Percentiles rank a stretch among this genome's conserved stretches.
These are phyloP conservation scores for Colletotrichum caudatum DNA, from an alignment of 2,329 filamentous ascomycete genomes.

Conservation along the genomic window DNA sequence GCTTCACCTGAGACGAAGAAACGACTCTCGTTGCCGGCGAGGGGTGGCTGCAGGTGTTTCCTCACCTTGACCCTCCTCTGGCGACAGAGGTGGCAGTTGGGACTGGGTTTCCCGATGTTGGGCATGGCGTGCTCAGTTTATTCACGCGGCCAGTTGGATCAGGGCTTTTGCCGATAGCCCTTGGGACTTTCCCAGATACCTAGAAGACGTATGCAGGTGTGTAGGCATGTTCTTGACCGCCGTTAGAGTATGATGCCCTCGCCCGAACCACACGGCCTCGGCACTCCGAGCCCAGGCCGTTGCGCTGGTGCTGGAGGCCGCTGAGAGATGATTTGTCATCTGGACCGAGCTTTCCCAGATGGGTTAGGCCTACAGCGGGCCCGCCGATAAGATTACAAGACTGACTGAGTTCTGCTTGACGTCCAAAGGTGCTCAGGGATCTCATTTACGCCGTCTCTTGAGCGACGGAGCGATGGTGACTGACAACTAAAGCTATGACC, in stretches of 20 bases:
- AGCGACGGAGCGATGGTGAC: not conserved
- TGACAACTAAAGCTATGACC: not conserved
- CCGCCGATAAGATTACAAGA: not conserved
- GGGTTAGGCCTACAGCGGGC: conserved; percentile 1
- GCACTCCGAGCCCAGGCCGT: not conserved
- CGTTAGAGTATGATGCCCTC: not conserved
- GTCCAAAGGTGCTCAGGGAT: not conserved
- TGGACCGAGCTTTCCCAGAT: conserved; percentile 7
- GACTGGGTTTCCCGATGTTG: conserved; percentile 56
- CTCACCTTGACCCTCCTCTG: conserved; percentile 55
- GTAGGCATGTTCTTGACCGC: not conserved
- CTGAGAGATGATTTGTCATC: not conserved
- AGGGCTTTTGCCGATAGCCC: not conserved
- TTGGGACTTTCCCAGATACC: not conserved
- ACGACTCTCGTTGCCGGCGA: not conserved
- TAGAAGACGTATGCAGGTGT: not conserved
- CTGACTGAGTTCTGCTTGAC: not conserved
- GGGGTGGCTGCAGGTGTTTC: not conserved
- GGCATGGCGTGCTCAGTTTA: conserved; percentile 49
- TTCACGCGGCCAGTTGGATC: not conserved
- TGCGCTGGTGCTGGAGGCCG: conserved; percentile 3
- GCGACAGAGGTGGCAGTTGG: conserved; percentile 57
- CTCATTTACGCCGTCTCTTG: not conserved
- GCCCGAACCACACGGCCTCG: conserved; percentile 3
- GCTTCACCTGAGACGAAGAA: not conserved